phyloP scores from a whole-genome alignment of 305 asterid species.

The Solanum aculeatissimum region DNA sequence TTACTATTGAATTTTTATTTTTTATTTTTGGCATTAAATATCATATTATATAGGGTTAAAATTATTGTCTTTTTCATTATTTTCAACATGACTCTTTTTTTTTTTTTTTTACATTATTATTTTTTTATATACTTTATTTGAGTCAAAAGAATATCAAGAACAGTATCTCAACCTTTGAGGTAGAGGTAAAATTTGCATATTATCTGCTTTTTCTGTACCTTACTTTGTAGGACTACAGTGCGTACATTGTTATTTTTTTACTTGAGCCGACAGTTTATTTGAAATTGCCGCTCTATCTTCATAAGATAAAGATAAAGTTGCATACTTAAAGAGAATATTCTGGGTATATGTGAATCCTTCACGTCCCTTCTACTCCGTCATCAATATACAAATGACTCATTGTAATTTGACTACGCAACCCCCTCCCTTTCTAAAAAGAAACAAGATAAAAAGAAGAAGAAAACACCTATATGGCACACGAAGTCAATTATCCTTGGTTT shows the following conservation, averaged over 20 bases:
- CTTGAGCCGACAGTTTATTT: background rate
- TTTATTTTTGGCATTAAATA: background rate
- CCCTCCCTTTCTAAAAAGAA: background rate
- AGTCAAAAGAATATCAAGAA: background rate
- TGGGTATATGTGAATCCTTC: background rate
- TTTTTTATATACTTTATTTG: background rate
- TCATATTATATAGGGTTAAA: background rate
- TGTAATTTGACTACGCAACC: background rate
- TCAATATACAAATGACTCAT: background rate
- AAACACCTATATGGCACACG: background rate
- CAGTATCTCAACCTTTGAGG: accelerated
- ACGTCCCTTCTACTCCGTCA: background rate
- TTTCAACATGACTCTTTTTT: background rate
- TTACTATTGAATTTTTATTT: background rate
- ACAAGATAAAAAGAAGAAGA: no score
- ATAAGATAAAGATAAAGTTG: background rate
- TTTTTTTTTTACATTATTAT: background rate
- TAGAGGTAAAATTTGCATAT: accelerated
- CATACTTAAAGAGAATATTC: background rate
- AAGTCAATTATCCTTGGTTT: background rate
- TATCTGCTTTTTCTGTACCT: background rate
- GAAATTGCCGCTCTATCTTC: background rate
- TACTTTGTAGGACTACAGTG: background rate
- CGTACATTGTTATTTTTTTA: background rate
- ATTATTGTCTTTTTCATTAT: background rate